A percentile compares a stretch with the other conserved stretches of the same genome.
phyloP scores from a whole-genome alignment of 257 asterid genomes.

The Solanum okadae region DNA sequence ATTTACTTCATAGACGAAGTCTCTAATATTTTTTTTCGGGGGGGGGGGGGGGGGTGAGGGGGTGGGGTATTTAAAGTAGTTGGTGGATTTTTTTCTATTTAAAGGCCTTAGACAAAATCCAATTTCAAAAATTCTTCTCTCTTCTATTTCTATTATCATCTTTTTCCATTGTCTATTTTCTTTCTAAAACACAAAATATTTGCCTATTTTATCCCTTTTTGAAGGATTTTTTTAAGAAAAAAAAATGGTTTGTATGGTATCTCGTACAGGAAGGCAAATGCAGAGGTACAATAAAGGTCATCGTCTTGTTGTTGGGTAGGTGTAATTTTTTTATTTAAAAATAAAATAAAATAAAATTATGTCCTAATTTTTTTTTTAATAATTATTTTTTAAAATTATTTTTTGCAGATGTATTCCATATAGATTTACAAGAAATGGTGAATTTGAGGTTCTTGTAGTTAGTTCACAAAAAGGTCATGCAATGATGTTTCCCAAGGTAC shows the following conservation, averaged over 20 bases:
- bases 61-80: background rate
- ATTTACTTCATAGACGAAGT: background rate
- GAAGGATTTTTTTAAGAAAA: background rate
- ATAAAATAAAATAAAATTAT: background rate
- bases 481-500: conserved; percentile 82
- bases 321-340: background rate
- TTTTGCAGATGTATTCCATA: conserved; percentile 61
- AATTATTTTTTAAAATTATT: background rate
- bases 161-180: background rate
- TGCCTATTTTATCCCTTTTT: background rate
- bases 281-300: conserved; percentile 60
- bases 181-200: too few species aligned
- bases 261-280: conserved; percentile 64
- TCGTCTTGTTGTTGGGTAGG: conserved; percentile 64
- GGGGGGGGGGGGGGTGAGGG: background rate
- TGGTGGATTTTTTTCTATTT: background rate
- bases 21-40: too few species aligned
- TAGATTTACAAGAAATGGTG: conserved; percentile 27
- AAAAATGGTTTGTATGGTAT: conserved; percentile 33
- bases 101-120: background rate
- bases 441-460: conserved; percentile 58
- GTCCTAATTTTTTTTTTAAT: too few species aligned
- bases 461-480: conserved; percentile 52
- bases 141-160: background rate
- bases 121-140: background rate